Base-by-base conservation (phyloP, 805 yeast species). In the Ogataea trehalophila region DNA sequence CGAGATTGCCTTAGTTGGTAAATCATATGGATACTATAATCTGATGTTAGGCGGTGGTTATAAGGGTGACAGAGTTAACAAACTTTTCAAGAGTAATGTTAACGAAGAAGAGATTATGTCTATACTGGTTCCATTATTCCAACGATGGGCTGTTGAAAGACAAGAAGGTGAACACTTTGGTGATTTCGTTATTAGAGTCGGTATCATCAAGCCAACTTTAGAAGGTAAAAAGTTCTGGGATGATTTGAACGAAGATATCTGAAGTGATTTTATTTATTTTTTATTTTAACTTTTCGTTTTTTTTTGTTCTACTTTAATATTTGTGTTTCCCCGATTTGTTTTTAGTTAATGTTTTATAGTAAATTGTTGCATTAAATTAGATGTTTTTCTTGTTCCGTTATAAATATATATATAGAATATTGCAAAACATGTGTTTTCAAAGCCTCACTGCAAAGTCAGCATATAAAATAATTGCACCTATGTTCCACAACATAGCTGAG, bases 141-240 rank as follows among this genome's bases (percentile, higher is more conserved):
- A 89, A 76, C 81, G 87, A 69, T 92, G 97, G 97, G 85, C 96
- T 38, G 71, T 86, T 58, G 97, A 92, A 69, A 83, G 98, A 71
- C 66, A 77, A 39, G 95, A 90, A 9, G 92, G 89, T 48, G 98
- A 92, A 68, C 97, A 88, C 46, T 92, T 92, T 61, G 98, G 98
- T 63, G 98, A 92, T 66, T 92, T 87, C 74, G 79, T 86, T 54
- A 77, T 92, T 54, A 82, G 98, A 71, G 77, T 73, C 42, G 96
- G 95, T n/a, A 79, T 88, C 49, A 89, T 92, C 63, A 83, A 82
- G 61, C 94, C 91, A 52, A 91, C 97, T 29, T 70, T 80, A 40
- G 96, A 88, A 67, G 98, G 98, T 53, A 87, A 85, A 66, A 84
- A 80, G 66, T 91, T 94, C 88, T 96, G 95, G 75, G 97, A 92